phyloP scores from a whole-genome alignment of 2,329 filamentous ascomycete species.

The Oidium heveae region DNA sequence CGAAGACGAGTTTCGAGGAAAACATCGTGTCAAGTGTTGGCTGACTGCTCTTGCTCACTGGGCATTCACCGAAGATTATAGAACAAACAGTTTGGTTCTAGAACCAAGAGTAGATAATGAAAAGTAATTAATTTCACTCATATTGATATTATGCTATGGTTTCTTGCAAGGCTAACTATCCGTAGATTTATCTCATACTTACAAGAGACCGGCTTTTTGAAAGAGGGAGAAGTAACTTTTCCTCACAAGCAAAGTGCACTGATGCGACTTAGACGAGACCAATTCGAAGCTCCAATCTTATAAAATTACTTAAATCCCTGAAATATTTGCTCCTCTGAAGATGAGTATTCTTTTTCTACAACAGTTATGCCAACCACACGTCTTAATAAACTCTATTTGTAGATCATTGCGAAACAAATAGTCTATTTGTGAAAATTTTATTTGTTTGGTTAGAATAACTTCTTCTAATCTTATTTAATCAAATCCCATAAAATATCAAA shows the following conservation, averaged over 20 bases:
- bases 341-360: no score
- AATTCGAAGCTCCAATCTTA: constrained; percentile 43
- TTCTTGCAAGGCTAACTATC: neutral
- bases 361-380: no score
- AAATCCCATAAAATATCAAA: no score
- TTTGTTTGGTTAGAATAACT: no score
- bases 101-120: constrained; percentile 82
- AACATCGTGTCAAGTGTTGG: constrained; percentile 56
- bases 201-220: constrained; percentile 52
- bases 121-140: constrained; percentile 30
- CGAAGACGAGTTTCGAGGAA: constrained; percentile 71
- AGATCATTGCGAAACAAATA: no score
- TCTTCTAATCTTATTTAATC: no score
- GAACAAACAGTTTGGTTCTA: constrained; percentile 61
- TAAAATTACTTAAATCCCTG: constrained; percentile 3
- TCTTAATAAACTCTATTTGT: no score
- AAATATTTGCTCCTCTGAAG: no score
- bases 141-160: neutral
- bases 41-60: constrained; percentile 70
- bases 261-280: constrained; percentile 55
- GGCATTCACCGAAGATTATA: constrained; percentile 48
- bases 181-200: constrained; percentile 40
- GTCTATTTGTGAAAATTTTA: no score
- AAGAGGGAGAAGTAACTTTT: constrained; percentile 65
- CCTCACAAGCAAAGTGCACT: constrained; percentile 83